Conservation (phyloP, 1,139 yeast genomes). For the Magnusiomyces ingens region DNA sequence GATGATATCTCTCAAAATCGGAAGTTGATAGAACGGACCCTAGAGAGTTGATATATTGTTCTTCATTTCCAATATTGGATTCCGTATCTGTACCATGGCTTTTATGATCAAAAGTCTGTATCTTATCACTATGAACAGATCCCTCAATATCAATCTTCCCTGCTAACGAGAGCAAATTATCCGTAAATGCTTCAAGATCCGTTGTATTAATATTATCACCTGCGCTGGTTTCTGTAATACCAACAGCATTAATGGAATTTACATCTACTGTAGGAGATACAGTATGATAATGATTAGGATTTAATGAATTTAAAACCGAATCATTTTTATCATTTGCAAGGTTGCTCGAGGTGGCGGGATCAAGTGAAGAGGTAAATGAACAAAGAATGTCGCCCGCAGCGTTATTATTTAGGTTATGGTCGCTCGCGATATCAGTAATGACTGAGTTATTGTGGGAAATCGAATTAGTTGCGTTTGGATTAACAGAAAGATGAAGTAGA, state of each 20-base stretch:
- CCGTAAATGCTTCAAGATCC: constrained; percentile 2
- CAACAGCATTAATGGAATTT: constrained; percentile 9
- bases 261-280: constrained; percentile 1
- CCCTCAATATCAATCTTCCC: no score
- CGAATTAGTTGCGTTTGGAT: background rate
- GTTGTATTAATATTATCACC: background rate
- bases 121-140: no score
- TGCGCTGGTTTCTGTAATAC: background rate
- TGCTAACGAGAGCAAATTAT: background rate
- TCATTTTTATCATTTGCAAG: constrained; percentile 18
- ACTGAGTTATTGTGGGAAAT: background rate
- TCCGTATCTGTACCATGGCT: background rate
- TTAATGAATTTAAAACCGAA: constrained; percentile 4
- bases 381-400: constrained; percentile 3
- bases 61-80: background rate
- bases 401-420: background rate
- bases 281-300: constrained; percentile 5
- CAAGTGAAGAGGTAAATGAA: constrained; percentile 8
- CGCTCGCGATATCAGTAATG: constrained; percentile 4
- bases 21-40: constrained; percentile 5
- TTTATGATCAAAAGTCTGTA: background rate
- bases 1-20: constrained; percentile 5
- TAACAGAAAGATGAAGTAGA: background rate
- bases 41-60: background rate
- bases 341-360: constrained; percentile 12